Evolutionary conservation across 306 rosid species (phyloP), one percentile per base, ranked within the genome.

Genomic region (Sophora flavescens): DNA sequence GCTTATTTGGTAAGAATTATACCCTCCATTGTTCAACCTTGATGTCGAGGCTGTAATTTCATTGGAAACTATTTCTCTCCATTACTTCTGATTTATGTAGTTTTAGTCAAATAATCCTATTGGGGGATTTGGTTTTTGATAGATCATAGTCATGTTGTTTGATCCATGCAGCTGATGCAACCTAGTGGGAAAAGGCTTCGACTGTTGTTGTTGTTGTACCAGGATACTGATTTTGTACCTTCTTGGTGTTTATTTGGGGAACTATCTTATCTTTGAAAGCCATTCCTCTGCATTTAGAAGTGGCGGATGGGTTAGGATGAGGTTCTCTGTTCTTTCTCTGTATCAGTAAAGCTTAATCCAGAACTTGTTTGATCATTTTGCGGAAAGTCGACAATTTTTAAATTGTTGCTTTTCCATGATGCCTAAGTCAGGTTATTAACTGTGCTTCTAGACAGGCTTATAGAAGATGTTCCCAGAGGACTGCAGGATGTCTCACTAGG

Each of bases 211-310:
- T 28, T 30, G 32, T 30, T 30, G 32, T 72, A 51, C 50, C 89
- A 90, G 96, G 98, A 54, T 90, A 94, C 78, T 92, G 98, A 90
- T 96, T 36, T 82, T 90, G 88, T 95, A 95, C 78, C 97, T 95
- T 82, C 28, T 92, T 53, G 97, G 97, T 9, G 97, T 95, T 79
- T 83, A 76, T 50, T 70, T 95, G 84, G 97, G 96, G 51, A 88
- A 89, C 83, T 84, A 64, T 88, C 87, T 92, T 62, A 61, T 92
- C 81, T 94, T 85, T 28, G 83, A 88, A 77, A 66, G 83, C 41
- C 78, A 78, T 16, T 79, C 89, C 30, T 67, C 91, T 69, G 70
- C 77, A 54, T 39, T 32, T 51, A 80, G 80, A 82, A 83, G 91
- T 82, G 81, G 63, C 58, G 84, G 81, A 78, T 86, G 89, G 89